Evolutionary conservation across 805 yeast genomes (phyloP), one percentile per base, ranked within the genome.

Genomic region (Starmerella apicola): DNA sequence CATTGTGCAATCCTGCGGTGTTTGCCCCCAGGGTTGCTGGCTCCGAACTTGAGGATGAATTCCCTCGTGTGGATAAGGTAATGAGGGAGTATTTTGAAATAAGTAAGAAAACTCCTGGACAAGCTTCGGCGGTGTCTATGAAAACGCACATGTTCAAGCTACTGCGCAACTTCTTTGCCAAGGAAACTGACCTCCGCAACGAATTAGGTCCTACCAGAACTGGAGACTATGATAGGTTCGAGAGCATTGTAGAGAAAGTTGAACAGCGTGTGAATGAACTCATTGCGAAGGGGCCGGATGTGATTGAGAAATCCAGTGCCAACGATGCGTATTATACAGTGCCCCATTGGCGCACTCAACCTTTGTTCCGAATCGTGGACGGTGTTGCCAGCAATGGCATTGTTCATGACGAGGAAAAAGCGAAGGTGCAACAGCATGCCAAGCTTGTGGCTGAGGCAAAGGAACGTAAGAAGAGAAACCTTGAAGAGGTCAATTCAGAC

Each of bases 301-400:
- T 12, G 3, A 36, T 33, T 7, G 33, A n/a, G 10, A 22, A 18
- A 12, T 20, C 17, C 4, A 67, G 64, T 1, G 66, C 74, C 40
- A 74, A 75, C n/a, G 65, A 61, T 3, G 95, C 84, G 53, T 88
- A 91, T 58, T 75, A 76, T 57, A 71, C 68, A 4, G 74, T 88
- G 13, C 97, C 98, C 1, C 85, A 80, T 58, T 88, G 97, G 97
- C 71, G 97, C 53, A 77, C 94, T 49, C 98, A 88, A 61, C 98
- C 98, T 2, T 81, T 82, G 57, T 88, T 88, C 67, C 70, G 98
- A 51, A 76, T 78, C 2, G 95, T 88, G 1, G 72, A 83, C 56
- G 97, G 97, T 18, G 75, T 72, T 2, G 48, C 54, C 23, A 50
- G 56, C 26, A 57, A 57, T 29, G 61, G 61, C 19, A 50, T 53